Evolutionary conservation across 2,329 filamentous ascomycete species (phyloP).

Genomic region (Ceratocystis alfenasii): DNA sequence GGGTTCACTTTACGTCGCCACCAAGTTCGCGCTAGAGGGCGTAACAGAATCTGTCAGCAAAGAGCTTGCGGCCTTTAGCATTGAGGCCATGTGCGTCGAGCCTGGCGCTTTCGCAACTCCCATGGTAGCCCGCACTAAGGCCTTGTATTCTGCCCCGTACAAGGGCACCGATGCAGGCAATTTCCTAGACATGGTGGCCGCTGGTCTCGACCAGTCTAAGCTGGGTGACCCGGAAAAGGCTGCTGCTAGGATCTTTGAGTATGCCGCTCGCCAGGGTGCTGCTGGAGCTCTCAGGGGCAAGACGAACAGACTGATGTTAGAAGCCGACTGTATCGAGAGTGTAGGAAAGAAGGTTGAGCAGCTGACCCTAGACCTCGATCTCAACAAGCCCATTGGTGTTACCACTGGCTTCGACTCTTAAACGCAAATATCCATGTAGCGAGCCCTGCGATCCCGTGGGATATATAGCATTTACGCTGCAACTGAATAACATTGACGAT

Average conservation of each 20-base stretch:
- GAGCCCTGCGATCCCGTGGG: no score
- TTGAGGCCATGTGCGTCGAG: constrained; percentile 35
- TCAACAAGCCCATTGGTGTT: neutral
- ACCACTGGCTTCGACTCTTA: constrained; percentile 5
- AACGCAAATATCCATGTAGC: no score
- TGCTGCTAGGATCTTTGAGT: constrained; percentile 31
- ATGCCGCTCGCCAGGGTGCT: constrained; percentile 28
- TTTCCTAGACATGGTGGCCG: constrained; percentile 26
- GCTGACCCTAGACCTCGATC: constrained; percentile 14
- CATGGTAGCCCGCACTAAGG: constrained; percentile 30
- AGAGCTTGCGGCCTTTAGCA: constrained; percentile 37
- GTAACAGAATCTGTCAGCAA: constrained; percentile 34
- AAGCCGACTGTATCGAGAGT: constrained; percentile 29
- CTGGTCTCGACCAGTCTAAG: constrained; percentile 29
- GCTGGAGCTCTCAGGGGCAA: constrained; percentile 26
- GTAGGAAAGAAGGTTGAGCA: constrained; percentile 27
- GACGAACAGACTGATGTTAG: constrained; percentile 29
- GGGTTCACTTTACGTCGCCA: constrained; percentile 34
- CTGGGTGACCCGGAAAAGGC: constrained; percentile 33
- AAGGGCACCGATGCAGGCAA: constrained; percentile 26
- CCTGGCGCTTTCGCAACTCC: constrained; percentile 43
- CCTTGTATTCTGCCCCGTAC: constrained; percentile 26
- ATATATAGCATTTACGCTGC: no score
- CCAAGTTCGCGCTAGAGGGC: constrained; percentile 37
- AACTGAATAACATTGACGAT: no score